phyloP scores from a whole-genome alignment of 2,329 filamentous ascomycete species.

The Balansia obtecta region DNA sequence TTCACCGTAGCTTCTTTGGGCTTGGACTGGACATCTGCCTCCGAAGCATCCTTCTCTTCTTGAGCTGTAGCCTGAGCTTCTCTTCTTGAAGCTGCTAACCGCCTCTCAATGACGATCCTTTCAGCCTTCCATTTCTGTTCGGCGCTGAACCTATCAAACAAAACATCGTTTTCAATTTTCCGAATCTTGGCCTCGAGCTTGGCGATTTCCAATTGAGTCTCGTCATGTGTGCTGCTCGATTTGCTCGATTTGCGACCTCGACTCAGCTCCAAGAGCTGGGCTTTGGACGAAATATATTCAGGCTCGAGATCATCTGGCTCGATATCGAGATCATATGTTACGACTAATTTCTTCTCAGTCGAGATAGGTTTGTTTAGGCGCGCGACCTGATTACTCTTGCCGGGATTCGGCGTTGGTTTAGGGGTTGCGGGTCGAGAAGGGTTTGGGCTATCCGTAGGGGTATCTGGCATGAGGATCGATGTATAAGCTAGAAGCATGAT shows the following conservation, averaged over 20 bases:
- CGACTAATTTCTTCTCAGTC: conserved; percentile 27
- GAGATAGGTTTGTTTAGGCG: conserved; percentile 4
- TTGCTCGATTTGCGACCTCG: conserved; percentile 11
- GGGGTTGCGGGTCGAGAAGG: conserved; percentile 39
- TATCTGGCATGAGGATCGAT: conserved; percentile 25
- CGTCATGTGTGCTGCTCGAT: conserved; percentile 10
- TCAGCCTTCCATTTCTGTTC: conserved; percentile 52
- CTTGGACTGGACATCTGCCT: conserved; percentile 21
- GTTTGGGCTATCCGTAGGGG: conserved; percentile 35
- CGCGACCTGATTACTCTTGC: conserved; percentile 22
- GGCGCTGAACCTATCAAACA: conserved; percentile 58
- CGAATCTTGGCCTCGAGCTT: conserved; percentile 63
- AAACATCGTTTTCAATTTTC: conserved; percentile 63
- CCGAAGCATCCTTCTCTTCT: conserved; percentile 5
- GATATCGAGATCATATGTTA: conserved; percentile 55
- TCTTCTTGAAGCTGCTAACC: conserved; percentile 39
- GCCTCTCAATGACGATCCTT: conserved; percentile 47
- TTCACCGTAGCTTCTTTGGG: conserved; percentile 27
- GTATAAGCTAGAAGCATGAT: background rate
- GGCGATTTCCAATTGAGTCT: conserved; percentile 36
- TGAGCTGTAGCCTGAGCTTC: conserved; percentile 14
- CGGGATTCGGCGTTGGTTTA: conserved; percentile 17
- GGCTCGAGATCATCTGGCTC: conserved; percentile 65
- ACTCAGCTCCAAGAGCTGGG: conserved; percentile 46
- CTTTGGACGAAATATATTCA: conserved; percentile 64